A percentile compares a stretch with the other conserved stretches of the same genome.
Evolutionary conservation across 331 rosid species (phyloP).

Genomic region (Malus hybrid): DNA sequence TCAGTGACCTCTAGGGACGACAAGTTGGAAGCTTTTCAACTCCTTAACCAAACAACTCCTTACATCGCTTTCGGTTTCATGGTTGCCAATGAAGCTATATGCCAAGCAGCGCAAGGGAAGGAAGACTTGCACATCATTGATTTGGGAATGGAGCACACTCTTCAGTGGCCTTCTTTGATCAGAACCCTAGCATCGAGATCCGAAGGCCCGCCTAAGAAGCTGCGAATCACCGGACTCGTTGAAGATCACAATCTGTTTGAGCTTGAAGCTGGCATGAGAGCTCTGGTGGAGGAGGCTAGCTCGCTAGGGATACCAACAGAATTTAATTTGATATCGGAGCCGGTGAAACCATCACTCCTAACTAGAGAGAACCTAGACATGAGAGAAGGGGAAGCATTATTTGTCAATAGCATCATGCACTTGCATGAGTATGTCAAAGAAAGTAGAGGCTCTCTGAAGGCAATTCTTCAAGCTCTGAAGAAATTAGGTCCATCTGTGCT

Average conservation of each 20-base stretch:
- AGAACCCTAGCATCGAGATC: conserved; percentile 61
- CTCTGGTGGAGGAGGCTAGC: conserved; percentile 51
- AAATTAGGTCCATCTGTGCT: conserved; percentile 43
- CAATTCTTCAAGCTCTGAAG: conserved; percentile 61
- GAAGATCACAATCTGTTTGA: conserved; percentile 13
- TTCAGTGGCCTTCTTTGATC: conserved; percentile 75
- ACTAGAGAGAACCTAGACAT: conserved; percentile 49
- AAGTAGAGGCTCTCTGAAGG: conserved; percentile 61
- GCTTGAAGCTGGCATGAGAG: conserved; percentile 35
- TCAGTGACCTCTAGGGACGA: conserved; percentile 41
- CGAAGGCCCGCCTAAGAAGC: conserved; percentile 46
- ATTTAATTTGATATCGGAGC: conserved; percentile 34
- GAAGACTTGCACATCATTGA: conserved; percentile 57
- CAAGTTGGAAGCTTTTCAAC: conserved; percentile 58
- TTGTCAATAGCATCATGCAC: conserved; percentile 49
- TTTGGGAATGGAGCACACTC: conserved; percentile 57
- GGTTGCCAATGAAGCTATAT: conserved; percentile 77
- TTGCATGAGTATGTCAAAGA: conserved; percentile 62
- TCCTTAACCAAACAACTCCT: conserved; percentile 73
- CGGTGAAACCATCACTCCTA: conserved; percentile 37
- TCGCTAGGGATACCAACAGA: conserved; percentile 46
- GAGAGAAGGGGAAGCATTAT: conserved; percentile 58
- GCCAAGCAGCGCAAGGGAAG: conserved; percentile 52
- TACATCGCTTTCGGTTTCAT: conserved; percentile 62
- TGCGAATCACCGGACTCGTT: conserved; percentile 48